These are phyloP conservation scores for Ogataea trehalophila DNA, from an alignment of 805 yeast species.

Conservation along the genomic window DNA sequence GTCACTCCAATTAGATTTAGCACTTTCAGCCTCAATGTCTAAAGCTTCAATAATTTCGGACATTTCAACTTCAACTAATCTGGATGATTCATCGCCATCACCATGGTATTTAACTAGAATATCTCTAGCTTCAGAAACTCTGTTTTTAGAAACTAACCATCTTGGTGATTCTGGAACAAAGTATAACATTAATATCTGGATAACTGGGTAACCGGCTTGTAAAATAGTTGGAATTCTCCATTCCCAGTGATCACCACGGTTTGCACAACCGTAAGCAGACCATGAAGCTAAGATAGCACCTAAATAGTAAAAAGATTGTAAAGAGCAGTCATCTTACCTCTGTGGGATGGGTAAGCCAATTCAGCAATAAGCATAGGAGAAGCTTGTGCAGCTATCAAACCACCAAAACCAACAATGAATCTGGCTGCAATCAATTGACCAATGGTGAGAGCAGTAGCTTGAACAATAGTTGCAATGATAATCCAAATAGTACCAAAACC, in stretches of 20 bases:
- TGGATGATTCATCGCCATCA: slow-evolving; percentile 29
- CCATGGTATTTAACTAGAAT: slow-evolving; percentile 9
- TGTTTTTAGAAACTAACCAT: slow-evolving; percentile 34
- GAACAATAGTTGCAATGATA: slow-evolving; percentile 51
- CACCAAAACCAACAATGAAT: slow-evolving; percentile 45
- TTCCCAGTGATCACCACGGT: slow-evolving; percentile 30
- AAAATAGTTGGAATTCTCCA: slow-evolving; percentile 55
- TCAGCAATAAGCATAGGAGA: slow-evolving; percentile 50
- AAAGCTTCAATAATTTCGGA: slow-evolving; percentile 28
- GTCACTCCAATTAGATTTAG: slow-evolving; percentile 29
- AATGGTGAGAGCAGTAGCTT: slow-evolving; percentile 35
- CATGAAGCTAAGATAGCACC: slow-evolving; percentile 45
- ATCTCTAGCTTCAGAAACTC: slow-evolving; percentile 30
- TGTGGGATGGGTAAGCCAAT: slow-evolving; percentile 42
- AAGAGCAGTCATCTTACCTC: slow-evolving; percentile 39
- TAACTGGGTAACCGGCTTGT: slow-evolving; percentile 44
- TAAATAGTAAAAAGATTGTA: slow-evolving; percentile 43
- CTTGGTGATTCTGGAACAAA: slow-evolving; percentile 44
- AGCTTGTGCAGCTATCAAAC: slow-evolving; percentile 36
- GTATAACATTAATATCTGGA: slow-evolving; percentile 33
- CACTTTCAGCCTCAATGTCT: slow-evolving; percentile 31
- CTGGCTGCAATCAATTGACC: slow-evolving; percentile 40
- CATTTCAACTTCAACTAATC: slow-evolving; percentile 33
- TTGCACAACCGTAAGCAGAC: slow-evolving; percentile 39
- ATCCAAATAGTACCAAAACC: slow-evolving; percentile 48